Percentiles rank a stretch among this genome's conserved stretches.
Evolutionary conservation across 306 rosid species (phyloP).

Genomic region (Heteromeles arbutifolia): DNA sequence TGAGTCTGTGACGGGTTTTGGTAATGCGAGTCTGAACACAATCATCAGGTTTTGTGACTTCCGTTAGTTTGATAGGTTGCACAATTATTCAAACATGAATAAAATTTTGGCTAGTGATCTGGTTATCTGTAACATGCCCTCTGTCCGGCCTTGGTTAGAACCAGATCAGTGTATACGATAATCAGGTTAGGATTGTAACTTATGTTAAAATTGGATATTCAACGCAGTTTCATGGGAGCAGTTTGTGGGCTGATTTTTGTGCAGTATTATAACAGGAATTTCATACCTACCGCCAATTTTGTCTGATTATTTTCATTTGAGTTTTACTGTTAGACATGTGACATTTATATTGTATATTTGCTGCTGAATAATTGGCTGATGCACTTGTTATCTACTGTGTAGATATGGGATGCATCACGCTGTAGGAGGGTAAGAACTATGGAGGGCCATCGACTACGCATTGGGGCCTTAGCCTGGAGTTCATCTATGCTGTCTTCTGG

Average conservation of each 20-base stretch:
- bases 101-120: neutral
- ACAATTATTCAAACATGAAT: neutral
- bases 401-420: conserved; percentile 96
- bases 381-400: conserved; percentile 16
- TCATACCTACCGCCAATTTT: conserved; percentile 15
- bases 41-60: neutral
- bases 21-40: neutral
- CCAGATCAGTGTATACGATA: neutral
- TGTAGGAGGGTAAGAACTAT: conserved; percentile 79
- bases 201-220: neutral
- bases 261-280: neutral
- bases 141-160: neutral
- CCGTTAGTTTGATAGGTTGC: neutral
- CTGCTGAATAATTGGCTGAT: conserved; percentile 12
- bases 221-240: neutral
- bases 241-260: neutral
- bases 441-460: conserved; percentile 80
- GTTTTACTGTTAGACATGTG: neutral
- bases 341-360: neutral
- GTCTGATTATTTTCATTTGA: neutral
- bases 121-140: neutral
- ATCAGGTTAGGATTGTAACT: neutral
- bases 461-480: conserved; percentile 92
- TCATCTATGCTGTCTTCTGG: conserved; percentile 81
- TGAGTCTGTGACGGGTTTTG: neutral